phyloP scores from a whole-genome alignment of 306 rosid species.

The Lupinus albus region DNA sequence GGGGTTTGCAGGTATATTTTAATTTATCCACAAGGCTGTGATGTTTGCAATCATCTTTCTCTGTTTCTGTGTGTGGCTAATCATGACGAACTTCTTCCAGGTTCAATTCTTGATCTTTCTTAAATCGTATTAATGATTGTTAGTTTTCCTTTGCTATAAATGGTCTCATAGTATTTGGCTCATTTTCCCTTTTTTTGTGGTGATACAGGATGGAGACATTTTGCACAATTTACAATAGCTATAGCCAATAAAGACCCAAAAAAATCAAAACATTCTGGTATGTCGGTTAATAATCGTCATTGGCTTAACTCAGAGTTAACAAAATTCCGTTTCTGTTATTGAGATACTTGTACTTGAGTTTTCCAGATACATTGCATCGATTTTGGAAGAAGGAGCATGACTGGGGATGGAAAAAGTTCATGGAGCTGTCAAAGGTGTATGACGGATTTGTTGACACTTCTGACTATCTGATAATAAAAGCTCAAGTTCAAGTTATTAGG shows the following conservation, averaged over 20 bases:
- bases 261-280: slow-evolving; percentile 95
- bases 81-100: slow-evolving; percentile 99
- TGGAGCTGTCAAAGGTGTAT: slow-evolving; percentile 93
- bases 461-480: slow-evolving; percentile 92
- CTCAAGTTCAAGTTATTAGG: slow-evolving; percentile 99
- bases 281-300: slow-evolving; percentile 47
- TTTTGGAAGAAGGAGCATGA: slow-evolving; percentile 99
- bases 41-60: slow-evolving; percentile 97
- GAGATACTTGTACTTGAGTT: slow-evolving; percentile 37
- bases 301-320: slow-evolving; percentile 33
- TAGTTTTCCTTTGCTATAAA: slow-evolving; percentile 24
- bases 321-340: slow-evolving; percentile 22
- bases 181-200: slow-evolving; percentile 30
- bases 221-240: slow-evolving; percentile 96
- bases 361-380: slow-evolving; percentile 93
- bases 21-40: slow-evolving; percentile 98
- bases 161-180: slow-evolving; percentile 23
- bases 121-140: slow-evolving; percentile 16
- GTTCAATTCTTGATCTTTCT: slow-evolving; percentile 44
- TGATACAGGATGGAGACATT: slow-evolving; percentile 90
- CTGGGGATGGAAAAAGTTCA: slow-evolving; percentile 99
- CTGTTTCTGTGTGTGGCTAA: slow-evolving; percentile 94
- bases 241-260: slow-evolving; percentile 95
- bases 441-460: slow-evolving; percentile 95
- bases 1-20: slow-evolving; percentile 83